Evolutionary conservation across 495 filamentous ascomycete species (phyloP), one percentile per base, ranked within the genome.

Genomic region (Gamarada debralockiae): DNA sequence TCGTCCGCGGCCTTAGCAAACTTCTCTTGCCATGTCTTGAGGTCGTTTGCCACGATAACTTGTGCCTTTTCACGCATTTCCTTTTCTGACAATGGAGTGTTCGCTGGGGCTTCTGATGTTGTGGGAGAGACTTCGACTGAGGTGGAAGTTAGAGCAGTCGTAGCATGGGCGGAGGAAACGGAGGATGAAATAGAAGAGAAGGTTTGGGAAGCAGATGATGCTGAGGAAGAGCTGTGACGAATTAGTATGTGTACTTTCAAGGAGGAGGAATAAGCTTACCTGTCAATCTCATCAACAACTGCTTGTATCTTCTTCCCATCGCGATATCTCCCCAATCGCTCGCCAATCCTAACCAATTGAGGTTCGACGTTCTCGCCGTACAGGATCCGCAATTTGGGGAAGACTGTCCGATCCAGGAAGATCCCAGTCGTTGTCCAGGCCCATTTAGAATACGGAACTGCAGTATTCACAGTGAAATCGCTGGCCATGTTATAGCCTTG

Each of bases 281-380:
- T 73, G 39, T 83, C 78, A 38, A 75, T 60, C 22, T 83, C 76
- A 48, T 84, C 78, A 14, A 82, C 64, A 29, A 73, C 77, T 10
- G 80, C 73, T 53, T 81, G 74, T 14, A 87, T 54, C 47, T 76
- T 80, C 60, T 79, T 82, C 2, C 78, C 80, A 52, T 90, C 85
- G 12, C 78, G 80, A 68, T 97, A 92, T 52, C 88, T 79, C 5
- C 91, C 93, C 14, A 98, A 78, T 9, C 92, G 79, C 70, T 97
- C 86, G 13, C 89, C 84, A 56, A 99, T 97, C 57, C 90, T 87
- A 43, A 93, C 81, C 0, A 99, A 77, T 65, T 99, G 93, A 10
- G 95, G 95, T 69, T 97, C 91, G 7, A 99, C 92, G 58, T 92
- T 93, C 63, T 93, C 82, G 27, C 84, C 84, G 59, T 96, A 97